A percentile compares a stretch with the other conserved stretches of the same genome.
Evolutionary conservation across 768 basidiomycete species (phyloP).

Genomic region (Suillus americanus): DNA sequence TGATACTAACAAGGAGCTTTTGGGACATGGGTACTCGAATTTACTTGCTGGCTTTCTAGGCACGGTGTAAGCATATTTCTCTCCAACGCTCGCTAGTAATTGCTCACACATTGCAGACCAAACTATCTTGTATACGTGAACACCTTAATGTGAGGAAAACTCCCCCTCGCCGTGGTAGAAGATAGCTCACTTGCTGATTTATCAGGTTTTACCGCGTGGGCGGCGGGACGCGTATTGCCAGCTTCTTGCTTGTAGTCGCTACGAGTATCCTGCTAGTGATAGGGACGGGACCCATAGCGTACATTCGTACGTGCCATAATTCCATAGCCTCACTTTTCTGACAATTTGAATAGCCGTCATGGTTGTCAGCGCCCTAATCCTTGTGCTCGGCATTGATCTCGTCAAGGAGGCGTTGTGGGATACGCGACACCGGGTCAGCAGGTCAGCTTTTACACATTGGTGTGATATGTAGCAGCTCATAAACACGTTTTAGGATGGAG

Average conservation of each 20-base stretch:
- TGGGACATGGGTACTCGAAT: conserved; percentile 93
- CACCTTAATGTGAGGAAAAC: conserved; percentile 61
- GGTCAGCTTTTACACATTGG: conserved; percentile 38
- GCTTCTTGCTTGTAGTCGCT: conserved; percentile 79
- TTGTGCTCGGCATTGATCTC: conserved; percentile 91
- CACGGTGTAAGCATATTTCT: conserved; percentile 58
- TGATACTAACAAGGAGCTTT: conserved; percentile 89
- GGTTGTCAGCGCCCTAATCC: conserved; percentile 90
- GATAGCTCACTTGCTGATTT: neutral
- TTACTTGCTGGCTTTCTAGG: conserved; percentile 77
- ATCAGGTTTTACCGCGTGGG: conserved; percentile 89
- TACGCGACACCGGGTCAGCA: conserved; percentile 83
- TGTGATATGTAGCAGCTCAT: conserved; percentile 9
- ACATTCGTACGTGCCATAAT: conserved; percentile 64
- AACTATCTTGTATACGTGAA: conserved; percentile 91
- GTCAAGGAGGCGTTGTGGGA: conserved; percentile 98
- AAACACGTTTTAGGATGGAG: conserved; percentile 49
- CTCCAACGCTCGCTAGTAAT: neutral
- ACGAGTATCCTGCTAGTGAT: conserved; percentile 72
- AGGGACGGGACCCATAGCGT: conserved; percentile 90
- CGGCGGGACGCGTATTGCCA: conserved; percentile 79
- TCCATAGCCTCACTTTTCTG: neutral
- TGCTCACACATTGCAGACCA: conserved; percentile 44
- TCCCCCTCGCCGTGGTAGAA: neutral
- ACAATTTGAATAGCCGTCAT: conserved; percentile 62